Percentiles rank a stretch among this genome's conserved stretches.
These are phyloP conservation scores for Epicoccum sorghinum DNA, from an alignment of 2,329 filamentous ascomycete species.

Conservation along the genomic window DNA sequence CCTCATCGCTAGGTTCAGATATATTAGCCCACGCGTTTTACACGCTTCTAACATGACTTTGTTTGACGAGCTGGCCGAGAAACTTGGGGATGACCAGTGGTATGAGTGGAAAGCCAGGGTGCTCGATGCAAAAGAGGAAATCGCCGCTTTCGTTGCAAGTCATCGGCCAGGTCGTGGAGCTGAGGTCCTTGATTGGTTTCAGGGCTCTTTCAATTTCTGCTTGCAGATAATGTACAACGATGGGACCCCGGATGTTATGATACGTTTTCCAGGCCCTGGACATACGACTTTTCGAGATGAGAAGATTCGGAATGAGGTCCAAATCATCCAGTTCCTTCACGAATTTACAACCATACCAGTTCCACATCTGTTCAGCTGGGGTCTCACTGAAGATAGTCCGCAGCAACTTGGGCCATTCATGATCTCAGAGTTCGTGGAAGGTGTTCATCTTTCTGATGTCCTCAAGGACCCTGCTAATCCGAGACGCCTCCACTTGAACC, in stretches of 20 bases:
- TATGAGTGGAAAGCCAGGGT: constrained; percentile 24
- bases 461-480: constrained; percentile 28
- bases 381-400: constrained; percentile 26
- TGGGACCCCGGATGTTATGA: constrained; percentile 19
- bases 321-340: constrained; percentile 23
- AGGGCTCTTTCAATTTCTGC: constrained; percentile 22
- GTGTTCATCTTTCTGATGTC: constrained; percentile 21
- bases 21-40: neutral
- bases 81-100: constrained; percentile 25
- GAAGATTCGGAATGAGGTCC: constrained; percentile 24
- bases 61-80: constrained; percentile 30
- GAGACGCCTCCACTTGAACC: constrained; percentile 26
- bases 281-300: constrained; percentile 20
- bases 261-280: constrained; percentile 17
- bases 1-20: neutral
- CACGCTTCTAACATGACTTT: constrained; percentile 15
- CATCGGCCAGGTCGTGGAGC: constrained; percentile 14
- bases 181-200: constrained; percentile 19
- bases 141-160: constrained; percentile 19
- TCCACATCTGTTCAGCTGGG: constrained; percentile 23
- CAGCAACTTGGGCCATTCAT: constrained; percentile 34
- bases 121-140: constrained; percentile 31
- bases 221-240: constrained; percentile 18
- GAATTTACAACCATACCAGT: constrained; percentile 24
- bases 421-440: constrained; percentile 32